Evolutionary conservation across 148 eudicot species (phyloP).

Genomic region (Nepenthes gracilis): DNA sequence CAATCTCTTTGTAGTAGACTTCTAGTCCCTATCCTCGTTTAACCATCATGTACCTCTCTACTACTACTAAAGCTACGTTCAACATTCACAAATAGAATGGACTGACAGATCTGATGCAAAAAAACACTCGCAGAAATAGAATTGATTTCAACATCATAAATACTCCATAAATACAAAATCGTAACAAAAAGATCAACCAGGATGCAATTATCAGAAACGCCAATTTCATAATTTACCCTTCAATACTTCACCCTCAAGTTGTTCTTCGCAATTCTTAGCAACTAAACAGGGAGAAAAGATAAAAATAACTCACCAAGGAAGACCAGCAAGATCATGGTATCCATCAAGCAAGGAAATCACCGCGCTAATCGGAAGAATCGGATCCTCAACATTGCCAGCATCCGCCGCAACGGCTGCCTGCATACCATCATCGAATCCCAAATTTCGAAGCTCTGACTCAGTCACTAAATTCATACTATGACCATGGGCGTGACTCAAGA

Average conservation of each 20-base stretch:
- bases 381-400: conserved; percentile 14
- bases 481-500: background rate
- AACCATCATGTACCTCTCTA: too few relatives aligned
- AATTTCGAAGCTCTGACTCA: conserved; percentile 20
- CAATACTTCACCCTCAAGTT: background rate
- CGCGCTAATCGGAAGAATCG: conserved; percentile 33
- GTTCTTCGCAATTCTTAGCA: background rate
- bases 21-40: too few relatives aligned
- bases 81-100: too few relatives aligned
- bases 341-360: conserved; percentile 46
- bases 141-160: too few relatives aligned
- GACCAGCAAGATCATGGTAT: conserved; percentile 42
- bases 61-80: too few relatives aligned
- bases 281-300: background rate
- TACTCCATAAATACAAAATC: too few relatives aligned
- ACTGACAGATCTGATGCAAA: too few relatives aligned
- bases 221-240: background rate
- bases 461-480: conserved; percentile 19
- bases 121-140: too few relatives aligned
- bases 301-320: conserved; percentile 52
- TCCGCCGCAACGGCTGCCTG: conserved; percentile 4
- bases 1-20: too few relatives aligned
- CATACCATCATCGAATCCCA: conserved; percentile 21
- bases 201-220: too few relatives aligned
- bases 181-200: too few relatives aligned